A percentile compares a stretch with the other conserved stretches of the same genome.
These are phyloP conservation scores for Aspergillus pseudotamarii DNA, from an alignment of 2,329 filamentous ascomycete species.

Conservation along the genomic window DNA sequence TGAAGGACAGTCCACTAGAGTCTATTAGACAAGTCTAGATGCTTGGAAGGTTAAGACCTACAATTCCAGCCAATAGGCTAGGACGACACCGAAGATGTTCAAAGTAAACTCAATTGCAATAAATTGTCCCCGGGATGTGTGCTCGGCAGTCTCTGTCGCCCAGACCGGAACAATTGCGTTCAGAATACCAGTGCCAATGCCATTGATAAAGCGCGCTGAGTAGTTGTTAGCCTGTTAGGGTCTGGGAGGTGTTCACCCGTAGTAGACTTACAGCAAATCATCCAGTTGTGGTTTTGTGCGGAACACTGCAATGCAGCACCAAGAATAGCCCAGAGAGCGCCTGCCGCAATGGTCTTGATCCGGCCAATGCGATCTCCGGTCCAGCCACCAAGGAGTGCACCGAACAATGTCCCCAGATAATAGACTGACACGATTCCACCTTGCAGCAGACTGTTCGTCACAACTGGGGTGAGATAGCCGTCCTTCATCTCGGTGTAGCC, in stretches of 20 bases:
- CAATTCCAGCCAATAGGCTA: slow-evolving; percentile 64
- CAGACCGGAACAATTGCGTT: slow-evolving; percentile 73
- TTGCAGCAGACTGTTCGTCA: slow-evolving; percentile 63
- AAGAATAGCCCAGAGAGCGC: slow-evolving; percentile 59
- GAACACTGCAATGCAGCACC: slow-evolving; percentile 68
- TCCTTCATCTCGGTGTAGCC: slow-evolving; percentile 58
- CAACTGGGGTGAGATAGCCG: slow-evolving; percentile 51
- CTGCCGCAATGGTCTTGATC: slow-evolving; percentile 65
- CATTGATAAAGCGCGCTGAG: slow-evolving; percentile 61
- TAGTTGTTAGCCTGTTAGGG: background rate
- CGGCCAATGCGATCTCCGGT: slow-evolving; percentile 65
- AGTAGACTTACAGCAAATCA: slow-evolving; percentile 63
- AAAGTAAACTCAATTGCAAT: slow-evolving; percentile 73
- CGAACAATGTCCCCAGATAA: slow-evolving; percentile 66
- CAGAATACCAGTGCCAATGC: slow-evolving; percentile 69
- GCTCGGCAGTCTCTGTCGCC: slow-evolving; percentile 70
- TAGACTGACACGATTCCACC: slow-evolving; percentile 64
- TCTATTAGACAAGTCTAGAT: background rate
- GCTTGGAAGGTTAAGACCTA: slow-evolving; percentile 22
- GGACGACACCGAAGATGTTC: slow-evolving; percentile 71
- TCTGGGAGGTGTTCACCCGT: too few relatives aligned
- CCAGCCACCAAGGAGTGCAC: slow-evolving; percentile 65
- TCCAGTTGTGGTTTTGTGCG: slow-evolving; percentile 68
- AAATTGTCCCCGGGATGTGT: slow-evolving; percentile 69
- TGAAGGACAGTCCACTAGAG: slow-evolving; percentile 59